Percentiles rank a stretch among this genome's conserved stretches.
Conservation (phyloP, 495 filamentous ascomycete species). For the Trichocladium uniseriatum region DNA sequence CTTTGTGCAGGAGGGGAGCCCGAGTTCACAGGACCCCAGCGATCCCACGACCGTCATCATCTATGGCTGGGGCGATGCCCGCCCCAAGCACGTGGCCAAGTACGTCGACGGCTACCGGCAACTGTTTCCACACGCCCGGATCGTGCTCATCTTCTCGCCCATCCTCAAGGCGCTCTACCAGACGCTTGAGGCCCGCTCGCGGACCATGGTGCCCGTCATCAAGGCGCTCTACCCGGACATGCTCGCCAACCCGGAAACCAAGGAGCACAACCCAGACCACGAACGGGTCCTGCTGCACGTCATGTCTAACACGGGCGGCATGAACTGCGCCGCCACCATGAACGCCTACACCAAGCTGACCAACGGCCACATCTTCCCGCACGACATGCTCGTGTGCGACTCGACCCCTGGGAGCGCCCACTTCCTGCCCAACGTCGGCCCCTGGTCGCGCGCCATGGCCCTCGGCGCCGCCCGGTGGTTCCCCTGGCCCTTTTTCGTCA, state of each 20-base stretch:
- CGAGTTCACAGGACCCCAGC: slow-evolving; percentile 7
- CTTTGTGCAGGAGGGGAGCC: slow-evolving; percentile 21
- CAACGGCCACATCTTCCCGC: slow-evolving; percentile 27
- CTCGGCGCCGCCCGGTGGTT: slow-evolving; percentile 34
- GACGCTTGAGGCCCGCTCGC: slow-evolving; percentile 33
- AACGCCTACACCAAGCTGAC: slow-evolving; percentile 35
- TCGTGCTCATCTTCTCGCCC: slow-evolving; percentile 41
- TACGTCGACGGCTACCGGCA: slow-evolving; percentile 44
- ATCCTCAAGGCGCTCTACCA: slow-evolving; percentile 38
- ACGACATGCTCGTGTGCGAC: slow-evolving; percentile 40
- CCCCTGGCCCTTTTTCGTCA: slow-evolving; percentile 37
- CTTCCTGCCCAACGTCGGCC: slow-evolving; percentile 39
- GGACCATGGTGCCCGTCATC: slow-evolving; percentile 42
- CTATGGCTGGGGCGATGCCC: slow-evolving; percentile 49
- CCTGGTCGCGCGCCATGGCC: slow-evolving; percentile 45
- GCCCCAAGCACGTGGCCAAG: slow-evolving; percentile 44
- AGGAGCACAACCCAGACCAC: slow-evolving; percentile 7
- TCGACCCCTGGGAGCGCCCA: slow-evolving; percentile 43
- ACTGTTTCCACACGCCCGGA: slow-evolving; percentile 38
- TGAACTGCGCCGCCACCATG: slow-evolving; percentile 40
- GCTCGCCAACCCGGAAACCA: neutral
- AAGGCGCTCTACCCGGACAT: slow-evolving; percentile 29
- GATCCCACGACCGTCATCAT: slow-evolving; percentile 36
- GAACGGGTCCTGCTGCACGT: slow-evolving; percentile 37
- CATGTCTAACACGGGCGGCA: slow-evolving; percentile 46